Percentiles rank a stretch among this genome's conserved stretches.
phyloP scores from a whole-genome alignment of 495 filamentous ascomycete species.

The Xylaria cubensis region DNA sequence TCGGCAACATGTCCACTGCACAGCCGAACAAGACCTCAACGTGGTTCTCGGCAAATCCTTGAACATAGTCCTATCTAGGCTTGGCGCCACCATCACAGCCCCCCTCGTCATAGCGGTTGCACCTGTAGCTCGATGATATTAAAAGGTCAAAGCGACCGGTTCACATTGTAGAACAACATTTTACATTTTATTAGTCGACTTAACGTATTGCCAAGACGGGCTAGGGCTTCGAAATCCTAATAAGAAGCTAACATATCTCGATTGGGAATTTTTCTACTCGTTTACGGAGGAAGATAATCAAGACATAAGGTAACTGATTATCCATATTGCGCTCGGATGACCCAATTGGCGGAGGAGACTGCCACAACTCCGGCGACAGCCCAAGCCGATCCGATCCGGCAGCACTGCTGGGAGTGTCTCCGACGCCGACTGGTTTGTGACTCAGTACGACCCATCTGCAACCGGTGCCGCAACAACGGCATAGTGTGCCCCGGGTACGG shows the following conservation, averaged over 20 bases:
- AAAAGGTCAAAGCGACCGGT: neutral
- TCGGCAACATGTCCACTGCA: conserved; percentile 17
- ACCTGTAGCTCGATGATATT: neutral
- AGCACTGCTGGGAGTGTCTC: conserved; percentile 51
- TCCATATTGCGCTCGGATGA: neutral
- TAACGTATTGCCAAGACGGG: neutral
- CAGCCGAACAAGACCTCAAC: conserved; percentile 12
- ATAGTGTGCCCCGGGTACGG: conserved; percentile 40
- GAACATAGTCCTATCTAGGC: neutral
- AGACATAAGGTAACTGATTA: neutral
- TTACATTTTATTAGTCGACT: too few species aligned
- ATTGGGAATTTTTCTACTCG: neutral
- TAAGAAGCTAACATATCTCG: neutral
- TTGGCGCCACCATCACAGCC: conserved; percentile 16
- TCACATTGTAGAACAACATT: neutral
- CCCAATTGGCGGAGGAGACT: neutral
- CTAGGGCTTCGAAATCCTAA: neutral
- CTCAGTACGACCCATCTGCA: conserved; percentile 38
- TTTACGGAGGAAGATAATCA: neutral
- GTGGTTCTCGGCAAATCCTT: conserved; percentile 2
- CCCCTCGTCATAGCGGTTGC: neutral
- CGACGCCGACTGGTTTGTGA: conserved; percentile 48
- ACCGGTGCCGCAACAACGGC: conserved; percentile 36
- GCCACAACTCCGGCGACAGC: neutral
- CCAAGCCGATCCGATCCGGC: neutral